phyloP scores from a whole-genome alignment of 148 eudicot genomes.

The Pouteria glomerata region DNA sequence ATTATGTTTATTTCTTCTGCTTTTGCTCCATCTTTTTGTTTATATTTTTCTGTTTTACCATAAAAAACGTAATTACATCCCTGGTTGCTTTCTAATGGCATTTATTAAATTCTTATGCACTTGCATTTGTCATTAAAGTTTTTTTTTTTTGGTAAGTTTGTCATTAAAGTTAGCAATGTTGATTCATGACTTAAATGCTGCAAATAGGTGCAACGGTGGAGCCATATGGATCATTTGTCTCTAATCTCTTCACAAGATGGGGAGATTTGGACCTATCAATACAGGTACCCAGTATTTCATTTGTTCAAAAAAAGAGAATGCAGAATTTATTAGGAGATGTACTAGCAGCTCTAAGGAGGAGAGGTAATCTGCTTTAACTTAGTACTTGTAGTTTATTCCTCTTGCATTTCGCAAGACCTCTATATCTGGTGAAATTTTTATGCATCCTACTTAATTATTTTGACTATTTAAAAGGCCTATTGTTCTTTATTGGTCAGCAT shows the following conservation, averaged over 20 bases:
- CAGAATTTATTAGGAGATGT: conserved; percentile 63
- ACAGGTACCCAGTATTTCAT: conserved; percentile 66
- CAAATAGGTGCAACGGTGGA: conserved; percentile 92
- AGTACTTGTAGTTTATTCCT: not conserved
- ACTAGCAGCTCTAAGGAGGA: conserved; percentile 46
- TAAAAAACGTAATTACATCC: not conserved
- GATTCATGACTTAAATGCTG: conserved; percentile 14
- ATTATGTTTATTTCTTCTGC: not conserved
- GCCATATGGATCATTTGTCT: conserved; percentile 93
- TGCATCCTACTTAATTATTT: not conserved
- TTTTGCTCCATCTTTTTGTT: not conserved
- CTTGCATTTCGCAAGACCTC: not conserved
- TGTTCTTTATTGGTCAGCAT: conserved; percentile 1
- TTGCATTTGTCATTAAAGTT: not conserved
- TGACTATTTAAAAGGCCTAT: not conserved
- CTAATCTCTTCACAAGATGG: conserved; percentile 84
- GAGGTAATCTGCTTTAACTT: conserved; percentile 39
- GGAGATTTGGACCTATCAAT: conserved; percentile 92
- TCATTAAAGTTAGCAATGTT: not conserved
- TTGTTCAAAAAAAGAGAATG: conserved; percentile 69
- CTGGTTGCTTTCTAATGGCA: not conserved
- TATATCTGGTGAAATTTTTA: not conserved
- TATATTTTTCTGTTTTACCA: not conserved
- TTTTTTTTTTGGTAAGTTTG: not conserved
- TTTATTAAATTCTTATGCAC: not conserved